Conservation (phyloP, 2,329 filamentous ascomycete species). For the Coniochaeta hoffmannii region DNA sequence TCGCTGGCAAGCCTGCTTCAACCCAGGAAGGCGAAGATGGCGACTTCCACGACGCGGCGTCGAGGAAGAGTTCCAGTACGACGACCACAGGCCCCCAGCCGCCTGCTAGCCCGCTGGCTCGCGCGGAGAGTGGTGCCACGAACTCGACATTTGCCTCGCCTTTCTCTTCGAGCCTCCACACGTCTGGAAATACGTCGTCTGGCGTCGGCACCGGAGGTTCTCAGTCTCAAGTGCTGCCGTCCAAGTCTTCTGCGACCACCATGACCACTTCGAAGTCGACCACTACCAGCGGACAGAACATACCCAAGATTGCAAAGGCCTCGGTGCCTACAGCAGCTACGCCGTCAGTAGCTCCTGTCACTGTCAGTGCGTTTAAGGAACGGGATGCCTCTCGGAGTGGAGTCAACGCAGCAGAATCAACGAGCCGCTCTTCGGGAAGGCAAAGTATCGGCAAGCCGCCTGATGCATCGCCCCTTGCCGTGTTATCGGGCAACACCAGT, state of each 20-base stretch:
- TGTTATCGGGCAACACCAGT: constrained; percentile 26
- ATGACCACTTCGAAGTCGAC: constrained; percentile 36
- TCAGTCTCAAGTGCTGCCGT: constrained; percentile 30
- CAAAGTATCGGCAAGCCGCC: constrained; percentile 34
- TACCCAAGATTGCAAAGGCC: constrained; percentile 35
- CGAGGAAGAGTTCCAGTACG: constrained; percentile 33
- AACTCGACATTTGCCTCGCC: constrained; percentile 25
- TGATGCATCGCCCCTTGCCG: constrained; percentile 30
- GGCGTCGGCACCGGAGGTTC: constrained; percentile 28
- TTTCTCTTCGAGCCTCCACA: constrained; percentile 22
- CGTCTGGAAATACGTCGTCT: constrained; percentile 27
- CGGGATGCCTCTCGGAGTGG: constrained; percentile 35
- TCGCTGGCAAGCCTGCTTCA: constrained; percentile 36
- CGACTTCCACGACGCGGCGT: constrained; percentile 33
- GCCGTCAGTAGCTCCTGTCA: constrained; percentile 40
- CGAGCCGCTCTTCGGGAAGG: constrained; percentile 26
- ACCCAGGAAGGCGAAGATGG: constrained; percentile 27
- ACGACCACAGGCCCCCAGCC: constrained; percentile 29
- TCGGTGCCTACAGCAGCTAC: constrained; percentile 33
- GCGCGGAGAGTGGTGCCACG: constrained; percentile 20
- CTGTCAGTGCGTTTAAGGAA: constrained; percentile 40
- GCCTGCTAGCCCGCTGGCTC: constrained; percentile 17
- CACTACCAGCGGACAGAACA: constrained; percentile 28
- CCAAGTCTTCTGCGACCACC: constrained; percentile 43
- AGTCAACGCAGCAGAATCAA: constrained; percentile 33